phyloP scores from a whole-genome alignment of 2,329 filamentous ascomycete genomes.

The Calonectria pseudoturangicola region DNA sequence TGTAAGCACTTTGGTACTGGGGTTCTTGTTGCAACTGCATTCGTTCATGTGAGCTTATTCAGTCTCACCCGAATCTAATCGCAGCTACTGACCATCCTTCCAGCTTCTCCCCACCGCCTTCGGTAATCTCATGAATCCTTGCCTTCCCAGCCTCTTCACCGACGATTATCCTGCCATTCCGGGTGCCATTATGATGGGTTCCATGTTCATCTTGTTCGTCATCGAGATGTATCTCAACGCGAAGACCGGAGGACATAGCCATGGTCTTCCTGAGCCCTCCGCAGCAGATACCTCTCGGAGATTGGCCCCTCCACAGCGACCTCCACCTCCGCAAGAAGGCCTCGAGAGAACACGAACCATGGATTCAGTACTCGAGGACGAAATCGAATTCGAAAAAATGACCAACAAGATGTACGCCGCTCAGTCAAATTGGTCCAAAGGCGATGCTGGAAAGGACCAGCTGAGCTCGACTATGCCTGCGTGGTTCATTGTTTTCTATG shows the following conservation, averaged over 20 bases:
- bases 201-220: slow-evolving; percentile 77
- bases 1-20: slow-evolving; percentile 82
- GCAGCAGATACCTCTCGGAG: slow-evolving; percentile 55
- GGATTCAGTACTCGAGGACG: slow-evolving; percentile 1
- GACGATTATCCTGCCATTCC: slow-evolving; percentile 76
- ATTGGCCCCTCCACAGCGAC: neutral
- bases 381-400: slow-evolving; percentile 63
- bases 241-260: slow-evolving; percentile 75
- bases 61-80: neutral
- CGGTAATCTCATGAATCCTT: slow-evolving; percentile 69
- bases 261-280: slow-evolving; percentile 69
- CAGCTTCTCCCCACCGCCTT: slow-evolving; percentile 77
- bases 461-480: slow-evolving; percentile 69
- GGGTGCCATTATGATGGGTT: slow-evolving; percentile 79
- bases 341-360: slow-evolving; percentile 2
- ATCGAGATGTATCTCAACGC: slow-evolving; percentile 77
- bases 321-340: neutral
- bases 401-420: slow-evolving; percentile 63
- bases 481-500: slow-evolving; percentile 79
- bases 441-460: slow-evolving; percentile 54
- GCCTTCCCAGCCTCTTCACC: slow-evolving; percentile 76
- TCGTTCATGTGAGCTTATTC: slow-evolving; percentile 76
- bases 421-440: slow-evolving; percentile 50
- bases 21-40: slow-evolving; percentile 83
- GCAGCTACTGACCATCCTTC: slow-evolving; percentile 24